Evolutionary conservation across 345 rosid genomes (phyloP).

Genomic region (Gossypium arboreum): DNA sequence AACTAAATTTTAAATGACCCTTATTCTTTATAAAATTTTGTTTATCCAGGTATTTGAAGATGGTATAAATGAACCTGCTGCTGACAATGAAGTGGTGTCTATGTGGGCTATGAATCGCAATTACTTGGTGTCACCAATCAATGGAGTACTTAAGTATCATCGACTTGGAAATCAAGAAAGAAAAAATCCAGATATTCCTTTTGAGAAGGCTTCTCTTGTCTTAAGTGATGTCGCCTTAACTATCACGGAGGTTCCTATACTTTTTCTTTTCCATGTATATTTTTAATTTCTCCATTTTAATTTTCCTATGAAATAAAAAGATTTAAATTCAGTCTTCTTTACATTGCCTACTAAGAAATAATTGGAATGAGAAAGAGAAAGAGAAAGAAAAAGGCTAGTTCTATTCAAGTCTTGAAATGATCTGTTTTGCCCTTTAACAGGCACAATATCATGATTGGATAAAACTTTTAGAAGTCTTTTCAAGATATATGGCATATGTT

Average conservation of each 20-base stretch:
- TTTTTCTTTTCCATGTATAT: conserved; percentile 1
- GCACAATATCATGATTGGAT: conserved; percentile 96
- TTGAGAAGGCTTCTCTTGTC: conserved; percentile 84
- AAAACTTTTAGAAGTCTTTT: conserved; percentile 83
- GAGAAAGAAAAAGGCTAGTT: neutral
- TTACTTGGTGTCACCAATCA: conserved; percentile 84
- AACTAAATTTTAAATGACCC: neutral
- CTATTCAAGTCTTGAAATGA: conserved; percentile 15
- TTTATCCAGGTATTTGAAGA: conserved; percentile 83
- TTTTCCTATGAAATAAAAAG: neutral
- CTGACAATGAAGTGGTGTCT: conserved; percentile 39
- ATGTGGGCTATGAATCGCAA: conserved; percentile 74
- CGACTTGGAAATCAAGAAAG: conserved; percentile 96
- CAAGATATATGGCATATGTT: conserved; percentile 72
- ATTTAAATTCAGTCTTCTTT: neutral
- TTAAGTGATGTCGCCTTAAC: conserved; percentile 79
- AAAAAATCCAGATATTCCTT: conserved; percentile 81
- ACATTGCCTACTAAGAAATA: neutral
- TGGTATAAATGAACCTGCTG: conserved; percentile 71
- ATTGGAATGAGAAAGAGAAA: neutral
- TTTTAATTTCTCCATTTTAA: conserved; percentile 9
- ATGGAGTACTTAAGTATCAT: conserved; percentile 89
- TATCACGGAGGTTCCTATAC: conserved; percentile 64
- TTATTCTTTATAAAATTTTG: conserved; percentile 7
- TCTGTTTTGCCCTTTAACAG: conserved; percentile 39